Evolutionary conservation across 2,329 filamentous ascomycete genomes (phyloP), one percentile per base, ranked within the genome.

Genomic region (Dendrostoma leiphaemia): DNA sequence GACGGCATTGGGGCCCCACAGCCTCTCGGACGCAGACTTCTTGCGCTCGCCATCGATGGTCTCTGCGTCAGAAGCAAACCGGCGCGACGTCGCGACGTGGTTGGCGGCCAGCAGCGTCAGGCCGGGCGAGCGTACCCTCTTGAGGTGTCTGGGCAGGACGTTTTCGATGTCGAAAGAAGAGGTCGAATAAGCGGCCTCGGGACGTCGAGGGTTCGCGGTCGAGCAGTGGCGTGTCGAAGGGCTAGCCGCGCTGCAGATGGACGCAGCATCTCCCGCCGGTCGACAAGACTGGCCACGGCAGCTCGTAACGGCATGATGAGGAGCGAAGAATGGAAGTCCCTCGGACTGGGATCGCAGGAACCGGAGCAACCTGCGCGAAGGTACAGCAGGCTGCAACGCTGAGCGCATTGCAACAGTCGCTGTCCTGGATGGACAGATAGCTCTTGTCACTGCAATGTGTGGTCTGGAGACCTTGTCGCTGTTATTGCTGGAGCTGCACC

Each of bases 291-390:
- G 44, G 10, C 23, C 24, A 21, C 21, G 46, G 19, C 51, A 53
- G 26, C 31, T 35, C 34, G 43, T 15, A 24, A 34, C 23, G 59
- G 17, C 19, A 43, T 50, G n/a, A 63, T 72, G 75, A 51, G 72
- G 66, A 51, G 66, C 73, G 68, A 80, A 78, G 63, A 82, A 80
- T 59, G 72, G 75, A 43, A 81, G 65, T 51, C 76, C 75, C 62
- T 88, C 80, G 60, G 88, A 84, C 69, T 92, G 89, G 51, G 77
- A 82, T 61, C 84, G 85, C 59, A 94, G 78, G 68, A 90, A 93
- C 61, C 84, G 85, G 59, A 94, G 76, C 19, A 93, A 80, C 55
- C 69, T 74, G 60, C 70, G 71, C 48, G 81, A 84, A 24, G 81
- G 81, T 48, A 77, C 79, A 46, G 75, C 73, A 37, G 67, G 61